phyloP scores from a whole-genome alignment of 164 flowering plant genomes.

The Aristolochia contorta region DNA sequence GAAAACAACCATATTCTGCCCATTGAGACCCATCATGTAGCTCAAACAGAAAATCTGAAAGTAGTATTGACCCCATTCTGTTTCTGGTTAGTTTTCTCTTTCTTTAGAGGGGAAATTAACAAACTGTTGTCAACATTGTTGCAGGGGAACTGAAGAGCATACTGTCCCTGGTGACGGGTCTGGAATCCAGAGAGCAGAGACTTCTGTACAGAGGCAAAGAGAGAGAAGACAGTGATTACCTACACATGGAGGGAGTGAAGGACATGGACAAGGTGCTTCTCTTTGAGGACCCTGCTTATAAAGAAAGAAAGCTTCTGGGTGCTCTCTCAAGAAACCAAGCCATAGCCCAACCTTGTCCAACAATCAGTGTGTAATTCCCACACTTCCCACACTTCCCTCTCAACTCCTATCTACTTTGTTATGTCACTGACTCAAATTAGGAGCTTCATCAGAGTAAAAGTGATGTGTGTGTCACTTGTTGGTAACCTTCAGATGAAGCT shows the following conservation, averaged over 20 bases:
- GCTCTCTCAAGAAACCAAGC: conserved; percentile 19
- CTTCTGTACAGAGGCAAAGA: conserved; percentile 74
- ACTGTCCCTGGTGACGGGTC: conserved; percentile 45
- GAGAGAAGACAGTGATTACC: conserved; percentile 56
- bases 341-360: conserved; percentile 22
- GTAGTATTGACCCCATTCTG: too few species aligned
- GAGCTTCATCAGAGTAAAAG: too few species aligned
- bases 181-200: conserved; percentile 75
- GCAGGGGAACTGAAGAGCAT: conserved; percentile 71
- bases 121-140: background rate
- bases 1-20: too few species aligned
- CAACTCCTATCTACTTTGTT: too few species aligned
- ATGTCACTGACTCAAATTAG: too few species aligned
- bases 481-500: too few species aligned
- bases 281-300: conserved; percentile 64
- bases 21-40: too few species aligned
- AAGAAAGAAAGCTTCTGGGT: conserved; percentile 46
- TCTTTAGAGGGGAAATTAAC: background rate
- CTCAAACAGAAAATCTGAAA: too few species aligned
- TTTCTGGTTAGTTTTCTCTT: too few species aligned
- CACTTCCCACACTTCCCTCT: too few species aligned
- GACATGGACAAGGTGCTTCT: conserved; percentile 73
- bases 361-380: conserved; percentile 24
- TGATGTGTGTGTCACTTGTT: too few species aligned
- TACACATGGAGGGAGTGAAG: conserved; percentile 84